Base-by-base conservation (phyloP, 331 rosid species). In the Acacia pycnantha region DNA sequence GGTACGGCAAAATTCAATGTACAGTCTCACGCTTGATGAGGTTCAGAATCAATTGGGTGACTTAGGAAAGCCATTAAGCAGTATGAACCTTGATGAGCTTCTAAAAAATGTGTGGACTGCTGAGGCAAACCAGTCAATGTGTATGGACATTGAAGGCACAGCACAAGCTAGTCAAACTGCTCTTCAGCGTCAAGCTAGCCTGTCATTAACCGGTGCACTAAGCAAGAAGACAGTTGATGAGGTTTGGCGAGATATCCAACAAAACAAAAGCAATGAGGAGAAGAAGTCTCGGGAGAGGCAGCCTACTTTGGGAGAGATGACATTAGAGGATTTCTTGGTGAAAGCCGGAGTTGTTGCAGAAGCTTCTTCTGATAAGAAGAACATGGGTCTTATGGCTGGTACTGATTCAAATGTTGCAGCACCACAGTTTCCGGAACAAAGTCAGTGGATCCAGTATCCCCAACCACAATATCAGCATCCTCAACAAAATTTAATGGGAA, bases 11-110 rank as follows among this genome's bases (percentile, higher is more conserved):
- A 90, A 82, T 83, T 88, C 96, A 6, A 80, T 91, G 73, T 91
- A 91, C 80, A 87, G 84, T 82, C 96, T 91, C 78, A 91, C 96
- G 0, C 88, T 91, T 2, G 92, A 91, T 75, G 96, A 91, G 86
- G 92, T 91, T 75, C 96, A 91, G 81, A 91, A 87, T 78, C 96
- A 91, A 85, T 85, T 91, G 81, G 96, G 92, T 40, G 89, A 91
- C 89, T 68, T 90, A 80, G 96, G 94, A 51, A 91, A 91, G 77
- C 96, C 96, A 13, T 83, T 91, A 27, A 84, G 91, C 68, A 91
- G 96, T 88, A 91, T 91, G 96, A 91, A 91, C 82, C 94, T 91
- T 66, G 96, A 91, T 2, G 96, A 91, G 88, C 92, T 91, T 82
- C 92, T 91, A 2, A 91, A 91, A 84, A 91, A 82, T 81, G 92